phyloP scores from a whole-genome alignment of 345 rosid species.

The Salix viminalis region DNA sequence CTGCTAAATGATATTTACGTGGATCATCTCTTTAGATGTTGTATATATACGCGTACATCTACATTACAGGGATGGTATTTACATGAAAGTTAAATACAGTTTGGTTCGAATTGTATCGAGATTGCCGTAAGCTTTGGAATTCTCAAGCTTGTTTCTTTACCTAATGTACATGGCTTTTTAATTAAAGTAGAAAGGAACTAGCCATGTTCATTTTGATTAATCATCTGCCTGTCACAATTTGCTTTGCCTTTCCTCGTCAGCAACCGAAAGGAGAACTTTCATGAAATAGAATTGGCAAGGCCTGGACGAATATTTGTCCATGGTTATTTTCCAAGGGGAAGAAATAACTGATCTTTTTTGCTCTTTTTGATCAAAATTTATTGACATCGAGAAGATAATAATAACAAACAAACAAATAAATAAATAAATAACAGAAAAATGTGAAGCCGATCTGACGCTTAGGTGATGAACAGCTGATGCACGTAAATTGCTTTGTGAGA shows the following conservation, averaged over 20 bases:
- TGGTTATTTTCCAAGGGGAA: not conserved
- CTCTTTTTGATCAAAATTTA: not conserved
- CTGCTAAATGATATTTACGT: not conserved
- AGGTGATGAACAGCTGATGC: no score
- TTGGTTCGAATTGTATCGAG: not conserved
- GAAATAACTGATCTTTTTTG: not conserved
- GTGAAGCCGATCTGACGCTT: not conserved
- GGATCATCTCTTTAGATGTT: not conserved
- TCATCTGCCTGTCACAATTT: not conserved
- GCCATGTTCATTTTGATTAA: not conserved
- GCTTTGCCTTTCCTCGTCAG: no score
- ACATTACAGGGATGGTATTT: not conserved
- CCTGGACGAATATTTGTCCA: not conserved
- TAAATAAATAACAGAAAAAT: not conserved
- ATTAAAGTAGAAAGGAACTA: not conserved
- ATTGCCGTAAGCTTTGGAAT: not conserved
- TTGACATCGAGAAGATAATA: not conserved
- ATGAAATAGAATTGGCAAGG: no score
- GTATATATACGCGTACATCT: not conserved
- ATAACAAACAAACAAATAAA: no score
- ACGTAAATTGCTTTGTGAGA: no score
- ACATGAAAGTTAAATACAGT: not conserved
- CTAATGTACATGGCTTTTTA: no score
- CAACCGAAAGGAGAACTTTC: no score
- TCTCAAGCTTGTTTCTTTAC: no score